phyloP scores from a whole-genome alignment of 2,329 filamentous ascomycete genomes.

The Ascochyta pisi region DNA sequence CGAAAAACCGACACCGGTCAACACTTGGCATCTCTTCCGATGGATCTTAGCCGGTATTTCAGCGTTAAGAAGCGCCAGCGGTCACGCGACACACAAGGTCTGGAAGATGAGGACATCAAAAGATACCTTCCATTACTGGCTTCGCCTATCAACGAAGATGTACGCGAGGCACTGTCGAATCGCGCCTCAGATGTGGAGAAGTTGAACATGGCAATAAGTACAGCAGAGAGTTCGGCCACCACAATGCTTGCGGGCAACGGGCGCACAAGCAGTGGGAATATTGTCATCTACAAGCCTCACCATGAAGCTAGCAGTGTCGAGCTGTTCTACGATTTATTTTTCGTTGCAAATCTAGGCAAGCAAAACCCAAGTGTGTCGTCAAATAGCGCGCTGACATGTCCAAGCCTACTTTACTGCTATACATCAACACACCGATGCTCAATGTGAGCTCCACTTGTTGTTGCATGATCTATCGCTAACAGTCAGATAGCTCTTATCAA shows the following conservation, averaged over 20 bases:
- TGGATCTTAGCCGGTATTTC: slow-evolving; percentile 31
- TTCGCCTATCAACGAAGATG: slow-evolving; percentile 31
- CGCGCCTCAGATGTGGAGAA: slow-evolving; percentile 25
- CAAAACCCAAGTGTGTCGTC: not conserved
- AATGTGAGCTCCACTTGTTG: slow-evolving; percentile 18
- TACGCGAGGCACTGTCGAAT: slow-evolving; percentile 19
- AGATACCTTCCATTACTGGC: slow-evolving; percentile 27
- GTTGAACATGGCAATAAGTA: slow-evolving; percentile 9
- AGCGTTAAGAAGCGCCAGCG: slow-evolving; percentile 15
- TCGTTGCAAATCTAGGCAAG: slow-evolving; percentile 64
- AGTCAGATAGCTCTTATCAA: slow-evolving; percentile 37
- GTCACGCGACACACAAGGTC: not conserved
- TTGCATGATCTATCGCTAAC: not conserved
- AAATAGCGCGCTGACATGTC: not conserved
- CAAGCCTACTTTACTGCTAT: slow-evolving; percentile 64
- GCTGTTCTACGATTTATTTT: slow-evolving; percentile 67
- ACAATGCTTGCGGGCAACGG: slow-evolving; percentile 23
- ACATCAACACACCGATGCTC: slow-evolving; percentile 61
- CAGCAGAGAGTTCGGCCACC: slow-evolving; percentile 13
- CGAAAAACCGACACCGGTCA: not conserved
- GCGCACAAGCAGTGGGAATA: slow-evolving; percentile 28
- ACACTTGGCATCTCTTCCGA: not conserved
- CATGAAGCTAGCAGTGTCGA: slow-evolving; percentile 61
- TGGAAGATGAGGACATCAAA: slow-evolving; percentile 4
- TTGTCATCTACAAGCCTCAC: slow-evolving; percentile 36